Evolutionary conservation across 2,329 filamentous ascomycete genomes (phyloP).

Genomic region (Ophiostoma pallidulum): DNA sequence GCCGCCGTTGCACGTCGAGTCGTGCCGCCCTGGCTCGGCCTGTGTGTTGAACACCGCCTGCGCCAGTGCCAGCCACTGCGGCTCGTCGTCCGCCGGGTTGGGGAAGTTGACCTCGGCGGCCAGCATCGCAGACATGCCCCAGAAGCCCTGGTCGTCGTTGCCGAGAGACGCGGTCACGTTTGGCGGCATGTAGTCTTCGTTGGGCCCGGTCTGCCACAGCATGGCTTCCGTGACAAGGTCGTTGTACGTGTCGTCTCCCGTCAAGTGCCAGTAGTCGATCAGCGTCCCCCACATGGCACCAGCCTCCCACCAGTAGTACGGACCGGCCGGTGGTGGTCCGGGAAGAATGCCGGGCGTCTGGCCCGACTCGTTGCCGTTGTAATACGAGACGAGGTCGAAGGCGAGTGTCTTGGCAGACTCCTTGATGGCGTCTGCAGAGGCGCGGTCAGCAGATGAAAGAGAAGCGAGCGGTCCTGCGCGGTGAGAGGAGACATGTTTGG

Average conservation of each 20-base stretch:
- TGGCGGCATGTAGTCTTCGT: conserved; percentile 39
- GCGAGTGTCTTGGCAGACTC: conserved; percentile 19
- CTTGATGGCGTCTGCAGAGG: conserved; percentile 15
- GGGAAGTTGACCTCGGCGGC: conserved; percentile 47
- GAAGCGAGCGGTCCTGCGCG: no score
- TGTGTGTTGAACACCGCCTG: conserved; percentile 47
- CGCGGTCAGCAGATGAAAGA: background rate
- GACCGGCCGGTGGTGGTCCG: conserved; percentile 21
- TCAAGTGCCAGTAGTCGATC: conserved; percentile 31
- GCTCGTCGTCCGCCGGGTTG: conserved; percentile 29
- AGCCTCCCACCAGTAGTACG: conserved; percentile 27
- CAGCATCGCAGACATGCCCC: conserved; percentile 46
- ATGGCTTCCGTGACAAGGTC: conserved; percentile 35
- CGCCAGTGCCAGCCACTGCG: conserved; percentile 44
- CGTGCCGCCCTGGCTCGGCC: conserved; percentile 41
- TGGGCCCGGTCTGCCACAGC: conserved; percentile 35
- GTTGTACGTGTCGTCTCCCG: conserved; percentile 43
- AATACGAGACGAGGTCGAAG: conserved; percentile 23
- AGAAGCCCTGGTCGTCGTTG: conserved; percentile 53
- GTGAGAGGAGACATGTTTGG: background rate
- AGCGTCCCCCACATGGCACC: conserved; percentile 24
- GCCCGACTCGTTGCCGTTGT: conserved; percentile 24
- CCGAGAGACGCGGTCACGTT: conserved; percentile 35
- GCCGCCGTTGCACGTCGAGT: conserved; percentile 47
- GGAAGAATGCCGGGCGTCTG: conserved; percentile 23